Base-by-base conservation (phyloP, 2,329 filamentous ascomycete species). In the Chrysoporthe cubensis region DNA sequence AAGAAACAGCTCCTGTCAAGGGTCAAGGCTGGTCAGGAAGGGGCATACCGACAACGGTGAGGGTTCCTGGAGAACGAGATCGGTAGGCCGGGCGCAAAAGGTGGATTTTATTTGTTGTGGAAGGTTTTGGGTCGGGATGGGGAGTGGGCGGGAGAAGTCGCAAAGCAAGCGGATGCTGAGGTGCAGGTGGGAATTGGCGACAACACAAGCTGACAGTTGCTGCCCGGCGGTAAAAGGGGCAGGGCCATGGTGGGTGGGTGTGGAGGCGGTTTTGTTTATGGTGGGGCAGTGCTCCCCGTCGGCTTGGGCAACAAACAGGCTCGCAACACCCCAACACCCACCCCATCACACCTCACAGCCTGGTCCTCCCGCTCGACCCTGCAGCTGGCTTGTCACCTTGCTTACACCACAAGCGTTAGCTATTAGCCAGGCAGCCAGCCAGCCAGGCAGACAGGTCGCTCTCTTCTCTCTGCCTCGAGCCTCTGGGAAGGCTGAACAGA, bases 131-230 rank as follows among this genome's bases (percentile, higher is more conserved):
- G 58, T 61, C 34, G 60, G 26, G 66, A 59, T 40, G 44, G 54
- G 46, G 52, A 58, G 65, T 62, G 44, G 44, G 42, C 6, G 59
- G 65, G 37, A 67, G 65, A 62, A 62, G 57, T 54, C 61, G 54
- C 67, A 57, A 52, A 64, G 61, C 65, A 67, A 58, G 62, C 54
- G 67, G 66, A 44, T 58, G 63, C 50, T 48, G 48, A 18, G n/a
- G 62, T 64, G 42, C 52, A 46, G 52, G 62, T n/a, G 40, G 42
- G 58, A 60, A 58, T 64, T 26, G 66, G 61, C 44, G 66, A 64
- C 46, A 63, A 65, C 61, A 67, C 57, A 68, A 66, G 66, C 64
- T 68, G 66, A 68, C 66, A 66, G 64, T 56, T 58, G 61, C 46
- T 43, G 57, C 56, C 59, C 42, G 60, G 59, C 50, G 57, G 46